Conservation (phyloP, 2,329 filamentous ascomycete species). For the Sclerotinia minor region DNA sequence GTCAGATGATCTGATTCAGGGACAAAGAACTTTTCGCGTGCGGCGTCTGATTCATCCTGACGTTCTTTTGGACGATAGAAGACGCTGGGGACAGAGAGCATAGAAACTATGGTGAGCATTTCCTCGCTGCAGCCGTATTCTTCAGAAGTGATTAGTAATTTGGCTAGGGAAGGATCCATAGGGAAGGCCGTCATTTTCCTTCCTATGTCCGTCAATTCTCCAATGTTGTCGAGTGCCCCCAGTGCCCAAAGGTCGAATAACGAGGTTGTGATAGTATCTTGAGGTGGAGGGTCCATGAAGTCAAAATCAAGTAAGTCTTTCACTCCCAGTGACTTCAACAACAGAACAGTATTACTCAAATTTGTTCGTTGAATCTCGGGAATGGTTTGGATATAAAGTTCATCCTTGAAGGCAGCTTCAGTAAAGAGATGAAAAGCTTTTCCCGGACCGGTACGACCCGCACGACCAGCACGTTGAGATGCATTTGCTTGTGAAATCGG, state of each 20-base stretch:
- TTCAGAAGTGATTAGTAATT: conserved; percentile 87
- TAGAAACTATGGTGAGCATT: conserved; percentile 96
- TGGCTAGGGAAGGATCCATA: conserved; percentile 95
- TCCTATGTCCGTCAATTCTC: conserved; percentile 84
- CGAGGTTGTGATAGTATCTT: conserved; percentile 96
- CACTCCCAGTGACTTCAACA: conserved; percentile 92
- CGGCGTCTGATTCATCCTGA: conserved; percentile 92
- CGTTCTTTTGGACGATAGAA: conserved; percentile 97
- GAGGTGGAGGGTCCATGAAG: conserved; percentile 98
- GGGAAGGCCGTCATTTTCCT: conserved; percentile 95
- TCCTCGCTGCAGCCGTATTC: conserved; percentile 94
- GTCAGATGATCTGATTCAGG: conserved; percentile 97
- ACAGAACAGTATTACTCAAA: conserved; percentile 87
- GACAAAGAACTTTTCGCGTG: conserved; percentile 97
- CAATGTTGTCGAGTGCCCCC: conserved; percentile 89
- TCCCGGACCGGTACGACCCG: conserved; percentile 89
- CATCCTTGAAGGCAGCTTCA: conserved; percentile 91
- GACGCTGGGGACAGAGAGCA: conserved; percentile 94
- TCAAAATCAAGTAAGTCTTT: conserved; percentile 95
- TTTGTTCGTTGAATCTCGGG: conserved; percentile 98
- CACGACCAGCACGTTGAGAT: conserved; percentile 88
- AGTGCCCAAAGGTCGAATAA: conserved; percentile 97
- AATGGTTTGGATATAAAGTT: conserved; percentile 94
- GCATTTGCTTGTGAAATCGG: conserved; percentile 97
- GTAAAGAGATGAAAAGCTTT: conserved; percentile 95